These are phyloP conservation scores for Globisporangium paddicum DNA, from an alignment of 352 stramenopile species.

Conservation along the genomic window DNA sequence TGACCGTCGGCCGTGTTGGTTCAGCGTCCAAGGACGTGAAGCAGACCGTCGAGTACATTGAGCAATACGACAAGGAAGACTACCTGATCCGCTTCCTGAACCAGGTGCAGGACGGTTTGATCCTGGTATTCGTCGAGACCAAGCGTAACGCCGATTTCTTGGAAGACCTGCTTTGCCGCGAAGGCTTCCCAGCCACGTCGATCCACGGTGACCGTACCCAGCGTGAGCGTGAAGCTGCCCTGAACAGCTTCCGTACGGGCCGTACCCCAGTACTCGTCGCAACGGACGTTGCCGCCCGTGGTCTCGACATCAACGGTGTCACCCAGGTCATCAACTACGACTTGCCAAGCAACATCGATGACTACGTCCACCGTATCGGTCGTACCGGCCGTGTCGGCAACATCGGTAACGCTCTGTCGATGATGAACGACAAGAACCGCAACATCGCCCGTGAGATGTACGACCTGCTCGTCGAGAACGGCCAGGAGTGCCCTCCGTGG, in stretches of 20 bases:
- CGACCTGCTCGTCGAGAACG: slow-evolving; percentile 95
- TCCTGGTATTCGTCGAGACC: slow-evolving; percentile 99
- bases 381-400: slow-evolving; percentile 99
- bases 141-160: slow-evolving; percentile 97
- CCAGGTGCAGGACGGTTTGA: slow-evolving; percentile 86
- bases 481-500: slow-evolving; percentile 93
- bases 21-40: slow-evolving; percentile 97
- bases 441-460: slow-evolving; percentile 97
- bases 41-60: slow-evolving; percentile 96
- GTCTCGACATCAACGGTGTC: slow-evolving; percentile 98
- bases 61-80: slow-evolving; percentile 96
- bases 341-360: slow-evolving; percentile 97
- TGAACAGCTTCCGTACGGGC: slow-evolving; percentile 92
- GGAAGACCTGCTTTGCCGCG: slow-evolving; percentile 93
- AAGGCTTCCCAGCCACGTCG: slow-evolving; percentile 89
- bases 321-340: slow-evolving; percentile 98
- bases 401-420: slow-evolving; percentile 94
- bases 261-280: slow-evolving; percentile 94
- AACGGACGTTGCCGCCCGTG: slow-evolving; percentile 97
- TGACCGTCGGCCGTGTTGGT: slow-evolving; percentile 98
- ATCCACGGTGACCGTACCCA: slow-evolving; percentile 99
- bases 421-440: slow-evolving; percentile 99
- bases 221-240: slow-evolving; percentile 91
- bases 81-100: slow-evolving; percentile 96
- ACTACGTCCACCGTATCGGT: slow-evolving; percentile 99